Conservation (phyloP, 768 basidiomycete genomes). For the Stropharia rugosoannulata region DNA sequence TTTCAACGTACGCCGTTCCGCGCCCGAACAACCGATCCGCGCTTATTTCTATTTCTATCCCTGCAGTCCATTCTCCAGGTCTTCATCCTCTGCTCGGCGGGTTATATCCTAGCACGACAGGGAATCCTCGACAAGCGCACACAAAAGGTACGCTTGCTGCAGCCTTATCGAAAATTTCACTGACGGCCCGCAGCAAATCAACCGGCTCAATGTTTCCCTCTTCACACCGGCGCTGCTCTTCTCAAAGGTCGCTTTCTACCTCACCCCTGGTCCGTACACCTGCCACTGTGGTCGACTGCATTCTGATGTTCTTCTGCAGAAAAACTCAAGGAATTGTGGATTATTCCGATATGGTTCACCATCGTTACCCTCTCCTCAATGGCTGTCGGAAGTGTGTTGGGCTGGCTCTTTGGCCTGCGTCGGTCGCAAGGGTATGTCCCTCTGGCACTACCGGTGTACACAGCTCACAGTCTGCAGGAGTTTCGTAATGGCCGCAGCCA, state of each 20-base stretch:
- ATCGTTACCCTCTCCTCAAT: slow-evolving; percentile 76
- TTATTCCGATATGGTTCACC: slow-evolving; percentile 84
- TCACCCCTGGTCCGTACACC: slow-evolving; percentile 62
- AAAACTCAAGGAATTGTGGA: slow-evolving; percentile 81
- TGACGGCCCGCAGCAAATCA: slow-evolving; percentile 54
- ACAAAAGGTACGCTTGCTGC: slow-evolving; percentile 60
- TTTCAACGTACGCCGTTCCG: slow-evolving; percentile 20
- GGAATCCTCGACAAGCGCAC: slow-evolving; percentile 88
- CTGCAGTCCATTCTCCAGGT: slow-evolving; percentile 89
- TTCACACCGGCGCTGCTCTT: slow-evolving; percentile 89
- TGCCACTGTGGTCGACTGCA: background rate
- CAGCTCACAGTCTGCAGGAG: slow-evolving; percentile 39
- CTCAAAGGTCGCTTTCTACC: slow-evolving; percentile 93
- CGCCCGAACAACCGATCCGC: background rate
- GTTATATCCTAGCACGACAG: slow-evolving; percentile 73
- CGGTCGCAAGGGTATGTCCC: slow-evolving; percentile 69
- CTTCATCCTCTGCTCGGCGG: slow-evolving; percentile 80
- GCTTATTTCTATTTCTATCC: background rate
- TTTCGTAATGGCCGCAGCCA: slow-evolving; percentile 78
- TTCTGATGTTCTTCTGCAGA: slow-evolving; percentile 31
- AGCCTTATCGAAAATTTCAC: slow-evolving; percentile 1
- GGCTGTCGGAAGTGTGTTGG: slow-evolving; percentile 60
- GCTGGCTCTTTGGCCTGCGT: slow-evolving; percentile 63
- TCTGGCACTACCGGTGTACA: background rate
- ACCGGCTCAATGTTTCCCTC: slow-evolving; percentile 81